These are phyloP conservation scores for Circinella minor DNA, from an alignment of 371 early-diverging fungal species.

Conservation along the genomic window DNA sequence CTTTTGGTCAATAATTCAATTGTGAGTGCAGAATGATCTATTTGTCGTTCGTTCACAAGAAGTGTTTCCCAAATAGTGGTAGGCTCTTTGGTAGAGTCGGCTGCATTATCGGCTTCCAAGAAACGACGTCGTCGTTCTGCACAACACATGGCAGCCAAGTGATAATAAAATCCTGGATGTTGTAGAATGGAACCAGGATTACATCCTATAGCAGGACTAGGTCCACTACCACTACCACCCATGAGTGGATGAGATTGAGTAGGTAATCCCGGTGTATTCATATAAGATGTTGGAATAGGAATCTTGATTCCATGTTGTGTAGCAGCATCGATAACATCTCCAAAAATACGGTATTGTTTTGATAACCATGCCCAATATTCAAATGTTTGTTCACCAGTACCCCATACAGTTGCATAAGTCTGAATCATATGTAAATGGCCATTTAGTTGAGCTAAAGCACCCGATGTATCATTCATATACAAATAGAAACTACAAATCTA, in stretches of 20 bases:
- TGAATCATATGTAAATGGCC: slow-evolving; percentile 71
- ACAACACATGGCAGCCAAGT: slow-evolving; percentile 77
- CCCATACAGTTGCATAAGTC: slow-evolving; percentile 55
- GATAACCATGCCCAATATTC: slow-evolving; percentile 88
- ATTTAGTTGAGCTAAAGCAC: slow-evolving; percentile 71
- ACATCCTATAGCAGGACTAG: slow-evolving; percentile 24
- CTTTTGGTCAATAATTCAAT: slow-evolving; percentile 86
- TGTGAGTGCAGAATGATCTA: slow-evolving; percentile 71
- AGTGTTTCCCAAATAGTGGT: slow-evolving; percentile 11
- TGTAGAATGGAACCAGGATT: slow-evolving; percentile 76
- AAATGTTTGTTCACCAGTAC: slow-evolving; percentile 69
- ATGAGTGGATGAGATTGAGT: slow-evolving; percentile 31
- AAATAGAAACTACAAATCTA: slow-evolving; percentile 78
- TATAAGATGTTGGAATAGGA: slow-evolving; percentile 59
- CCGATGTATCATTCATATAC: slow-evolving; percentile 67
- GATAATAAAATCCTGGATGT: slow-evolving; percentile 87
- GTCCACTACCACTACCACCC: slow-evolving; percentile 8
- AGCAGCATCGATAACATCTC: slow-evolving; percentile 76
- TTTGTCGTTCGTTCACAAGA: slow-evolving; percentile 44
- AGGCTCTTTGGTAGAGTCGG: not conserved
- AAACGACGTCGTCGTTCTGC: slow-evolving; percentile 73
- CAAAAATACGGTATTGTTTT: slow-evolving; percentile 81
- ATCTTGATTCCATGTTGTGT: slow-evolving; percentile 70
- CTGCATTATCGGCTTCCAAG: slow-evolving; percentile 41
- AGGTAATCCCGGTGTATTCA: slow-evolving; percentile 17